Percentiles rank a stretch among this genome's conserved stretches.
phyloP scores from a whole-genome alignment of 2,329 filamentous ascomycete species.

The Aureobasidium sp. region DNA sequence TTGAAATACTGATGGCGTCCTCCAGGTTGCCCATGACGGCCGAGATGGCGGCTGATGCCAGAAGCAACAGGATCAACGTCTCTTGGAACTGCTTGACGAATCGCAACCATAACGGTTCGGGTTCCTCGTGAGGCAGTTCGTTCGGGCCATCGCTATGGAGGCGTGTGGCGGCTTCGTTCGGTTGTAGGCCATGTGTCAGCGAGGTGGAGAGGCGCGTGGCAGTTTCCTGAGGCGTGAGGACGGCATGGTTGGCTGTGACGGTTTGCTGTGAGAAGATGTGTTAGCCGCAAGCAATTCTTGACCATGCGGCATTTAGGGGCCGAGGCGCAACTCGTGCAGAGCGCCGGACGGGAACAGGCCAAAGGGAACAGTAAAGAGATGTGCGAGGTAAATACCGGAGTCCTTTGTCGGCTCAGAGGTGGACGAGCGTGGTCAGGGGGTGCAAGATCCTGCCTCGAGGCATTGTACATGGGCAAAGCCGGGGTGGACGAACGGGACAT shows the following conservation, averaged over 20 bases:
- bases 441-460: constrained; percentile 12
- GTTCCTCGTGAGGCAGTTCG: constrained; percentile 86
- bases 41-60: constrained; percentile 80
- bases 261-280: constrained; percentile 23
- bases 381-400: not conserved
- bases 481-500: constrained; percentile 56
- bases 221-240: constrained; percentile 68
- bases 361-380: not conserved
- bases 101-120: constrained; percentile 88
- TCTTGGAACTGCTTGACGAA: constrained; percentile 97
- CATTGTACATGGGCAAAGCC: constrained; percentile 49
- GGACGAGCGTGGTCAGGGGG: not conserved
- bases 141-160: constrained; percentile 79
- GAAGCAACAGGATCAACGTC: constrained; percentile 82
- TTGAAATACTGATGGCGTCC: constrained; percentile 89
- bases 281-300: not conserved
- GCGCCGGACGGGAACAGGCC: too few species aligned
- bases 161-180: constrained; percentile 70
- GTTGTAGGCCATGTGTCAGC: constrained; percentile 69
- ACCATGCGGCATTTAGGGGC: not conserved
- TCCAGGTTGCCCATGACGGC: constrained; percentile 88
- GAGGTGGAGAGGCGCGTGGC: constrained; percentile 73
- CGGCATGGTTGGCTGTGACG: constrained; percentile 45
- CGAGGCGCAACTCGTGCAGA: not conserved
- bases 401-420: not conserved